phyloP scores from a whole-genome alignment of 257 asterid species.

The Asclepias syriaca region DNA sequence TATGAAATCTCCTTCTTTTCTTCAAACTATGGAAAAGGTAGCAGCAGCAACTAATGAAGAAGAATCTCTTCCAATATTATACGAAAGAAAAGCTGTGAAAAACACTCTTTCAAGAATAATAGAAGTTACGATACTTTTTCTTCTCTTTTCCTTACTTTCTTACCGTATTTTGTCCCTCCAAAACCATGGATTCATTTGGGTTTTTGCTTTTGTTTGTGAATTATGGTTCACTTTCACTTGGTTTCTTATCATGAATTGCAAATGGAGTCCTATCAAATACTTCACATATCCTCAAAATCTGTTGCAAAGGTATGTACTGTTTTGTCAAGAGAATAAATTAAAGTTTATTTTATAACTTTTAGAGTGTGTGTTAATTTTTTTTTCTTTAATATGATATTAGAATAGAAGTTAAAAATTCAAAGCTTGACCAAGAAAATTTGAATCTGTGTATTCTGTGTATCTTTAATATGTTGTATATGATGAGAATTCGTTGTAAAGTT shows the following conservation, averaged over 20 bases:
- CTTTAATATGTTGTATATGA: no score
- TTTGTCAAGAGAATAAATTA: no score
- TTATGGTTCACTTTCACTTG: conserved; percentile 38
- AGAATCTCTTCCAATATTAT: conserved; percentile 15
- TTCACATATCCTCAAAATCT: conserved; percentile 25
- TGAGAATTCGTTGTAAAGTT: no score
- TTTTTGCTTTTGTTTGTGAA: conserved; percentile 30
- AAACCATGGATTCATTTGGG: conserved; percentile 22
- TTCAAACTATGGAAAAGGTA: conserved; percentile 14
- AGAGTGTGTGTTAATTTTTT: no score
- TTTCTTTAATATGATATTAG: no score
- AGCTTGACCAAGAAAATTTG: no score
- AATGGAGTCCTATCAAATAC: conserved; percentile 26
- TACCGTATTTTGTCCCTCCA: conserved; percentile 20
- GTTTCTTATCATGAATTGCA: conserved; percentile 25
- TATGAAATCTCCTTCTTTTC: no score
- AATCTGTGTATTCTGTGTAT: no score
- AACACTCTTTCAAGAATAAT: conserved; percentile 20
- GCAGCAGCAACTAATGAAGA: background rate
- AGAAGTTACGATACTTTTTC: conserved; percentile 29
- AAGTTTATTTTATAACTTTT: no score
- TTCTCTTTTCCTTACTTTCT: conserved; percentile 23
- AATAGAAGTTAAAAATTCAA: no score
- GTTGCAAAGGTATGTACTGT: conserved; percentile 12
- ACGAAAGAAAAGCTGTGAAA: conserved; percentile 13